Percentiles rank a stretch among this genome's conserved stretches.
phyloP scores from a whole-genome alignment of 441 rosid genomes.

The Cnidoscolus chayamansa region DNA sequence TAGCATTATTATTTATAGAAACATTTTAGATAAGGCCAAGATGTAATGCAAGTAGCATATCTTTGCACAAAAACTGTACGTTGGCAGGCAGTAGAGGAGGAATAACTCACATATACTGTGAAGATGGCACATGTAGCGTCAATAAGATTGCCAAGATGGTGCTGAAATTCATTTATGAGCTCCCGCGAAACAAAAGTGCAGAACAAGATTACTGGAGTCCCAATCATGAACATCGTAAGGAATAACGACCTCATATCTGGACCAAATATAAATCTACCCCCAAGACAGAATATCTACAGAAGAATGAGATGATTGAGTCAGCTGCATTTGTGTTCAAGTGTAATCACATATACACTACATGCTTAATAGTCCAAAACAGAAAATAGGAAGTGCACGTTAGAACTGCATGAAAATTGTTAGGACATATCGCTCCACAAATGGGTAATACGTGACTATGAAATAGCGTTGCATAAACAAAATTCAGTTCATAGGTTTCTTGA shows the following conservation, averaged over 20 bases:
- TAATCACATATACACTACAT: not conserved
- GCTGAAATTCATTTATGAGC: constrained; percentile 25
- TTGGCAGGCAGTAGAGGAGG: not conserved
- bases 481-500: too few species aligned
- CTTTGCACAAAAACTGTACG: not conserved
- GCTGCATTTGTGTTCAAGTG: not conserved
- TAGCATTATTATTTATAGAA: not conserved
- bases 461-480: not conserved
- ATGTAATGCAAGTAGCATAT: not conserved
- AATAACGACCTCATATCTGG: constrained; percentile 64
- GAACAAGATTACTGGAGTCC: constrained; percentile 51
- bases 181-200: constrained; percentile 53
- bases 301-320: constrained; percentile 1
- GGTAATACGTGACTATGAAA: not conserved
- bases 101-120: constrained; percentile 49
- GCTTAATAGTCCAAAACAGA: not conserved
- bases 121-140: constrained; percentile 37
- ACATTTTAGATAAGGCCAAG: not conserved
- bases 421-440: not conserved
- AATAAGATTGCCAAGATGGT: constrained; percentile 38
- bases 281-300: not conserved
- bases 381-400: not conserved
- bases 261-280: constrained; percentile 63
- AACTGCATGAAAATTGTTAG: not conserved
- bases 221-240: constrained; percentile 45